phyloP scores from a whole-genome alignment of 805 yeast genomes.

The Kodamaea fukazawae region DNA sequence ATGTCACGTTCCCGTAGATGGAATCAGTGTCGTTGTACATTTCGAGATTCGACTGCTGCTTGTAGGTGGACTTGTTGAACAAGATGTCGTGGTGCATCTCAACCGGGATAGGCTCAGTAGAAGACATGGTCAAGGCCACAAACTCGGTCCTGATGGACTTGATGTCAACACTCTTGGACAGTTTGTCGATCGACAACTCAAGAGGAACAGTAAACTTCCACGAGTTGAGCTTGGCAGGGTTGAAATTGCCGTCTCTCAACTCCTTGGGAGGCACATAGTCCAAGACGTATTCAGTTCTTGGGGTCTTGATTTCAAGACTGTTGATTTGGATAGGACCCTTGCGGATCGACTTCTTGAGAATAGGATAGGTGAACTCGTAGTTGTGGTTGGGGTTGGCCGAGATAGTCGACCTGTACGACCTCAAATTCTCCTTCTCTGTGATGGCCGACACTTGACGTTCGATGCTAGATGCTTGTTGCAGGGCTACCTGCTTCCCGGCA shows the following conservation, averaged over 20 bases:
- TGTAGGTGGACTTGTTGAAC: constrained; percentile 21
- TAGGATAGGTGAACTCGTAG: constrained; percentile 3
- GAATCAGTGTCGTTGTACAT: constrained; percentile 30
- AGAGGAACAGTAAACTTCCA: constrained; percentile 30
- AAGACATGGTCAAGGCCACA: constrained; percentile 32
- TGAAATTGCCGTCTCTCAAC: not conserved
- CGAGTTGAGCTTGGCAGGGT: constrained; percentile 4
- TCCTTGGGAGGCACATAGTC: constrained; percentile 23
- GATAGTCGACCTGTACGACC: too few species aligned
- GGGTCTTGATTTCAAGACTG: constrained; percentile 8
- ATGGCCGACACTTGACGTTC: constrained; percentile 9
- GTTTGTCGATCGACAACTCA: constrained; percentile 9
- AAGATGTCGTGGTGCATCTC: constrained; percentile 39
- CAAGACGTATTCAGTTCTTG: constrained; percentile 7
- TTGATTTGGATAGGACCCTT: constrained; percentile 6
- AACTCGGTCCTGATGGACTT: constrained; percentile 26
- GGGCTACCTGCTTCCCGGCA: too few species aligned
- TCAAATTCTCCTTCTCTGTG: not conserved
- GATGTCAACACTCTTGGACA: constrained; percentile 10
- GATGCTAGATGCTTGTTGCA: constrained; percentile 12
- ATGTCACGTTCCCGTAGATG: constrained; percentile 22
- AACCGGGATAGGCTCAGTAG: constrained; percentile 34
- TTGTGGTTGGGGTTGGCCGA: not conserved
- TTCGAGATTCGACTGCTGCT: constrained; percentile 4
- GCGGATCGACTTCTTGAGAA: constrained; percentile 2